Percentiles rank a stretch among this genome's conserved stretches.
Evolutionary conservation across 2,329 filamentous ascomycete genomes (phyloP).

Genomic region (Colletotrichum sidae): DNA sequence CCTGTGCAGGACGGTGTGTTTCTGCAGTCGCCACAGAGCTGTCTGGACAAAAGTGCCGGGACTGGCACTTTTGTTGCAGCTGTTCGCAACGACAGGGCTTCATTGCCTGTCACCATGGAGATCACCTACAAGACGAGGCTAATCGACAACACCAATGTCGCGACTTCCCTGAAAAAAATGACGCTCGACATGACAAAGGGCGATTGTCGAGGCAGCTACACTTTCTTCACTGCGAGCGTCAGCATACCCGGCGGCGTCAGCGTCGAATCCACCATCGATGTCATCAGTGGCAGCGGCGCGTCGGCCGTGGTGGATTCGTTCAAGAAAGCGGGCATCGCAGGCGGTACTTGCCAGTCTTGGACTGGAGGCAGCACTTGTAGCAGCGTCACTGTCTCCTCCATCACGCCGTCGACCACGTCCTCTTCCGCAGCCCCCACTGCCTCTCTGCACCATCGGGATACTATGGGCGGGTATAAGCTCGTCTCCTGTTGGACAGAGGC

Average conservation of each 20-base stretch:
- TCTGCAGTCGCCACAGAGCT: constrained; percentile 68
- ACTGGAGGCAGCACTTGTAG: constrained; percentile 45
- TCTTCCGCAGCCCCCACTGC: constrained; percentile 42
- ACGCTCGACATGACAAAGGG: constrained; percentile 55
- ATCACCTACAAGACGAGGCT: constrained; percentile 58
- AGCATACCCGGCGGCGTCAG: constrained; percentile 58
- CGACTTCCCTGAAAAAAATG: constrained; percentile 53
- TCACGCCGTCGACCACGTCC: constrained; percentile 41
- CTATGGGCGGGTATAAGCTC: constrained; percentile 64
- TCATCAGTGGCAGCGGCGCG: constrained; percentile 52
- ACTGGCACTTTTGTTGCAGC: constrained; percentile 59
- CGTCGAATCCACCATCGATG: constrained; percentile 58
- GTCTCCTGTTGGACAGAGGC: constrained; percentile 70
- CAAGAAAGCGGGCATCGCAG: constrained; percentile 58
- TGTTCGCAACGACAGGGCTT: constrained; percentile 60
- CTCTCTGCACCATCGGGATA: constrained; percentile 50
- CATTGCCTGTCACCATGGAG: constrained; percentile 53
- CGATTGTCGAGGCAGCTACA: constrained; percentile 60
- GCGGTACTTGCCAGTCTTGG: constrained; percentile 57
- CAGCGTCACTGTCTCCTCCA: constrained; percentile 34
- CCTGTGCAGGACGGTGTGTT: constrained; percentile 66
- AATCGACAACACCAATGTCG: constrained; percentile 50
- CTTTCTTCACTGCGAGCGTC: constrained; percentile 57
- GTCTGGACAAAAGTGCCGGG: constrained; percentile 57
- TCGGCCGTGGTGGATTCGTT: constrained; percentile 57